Evolutionary conservation across 345 rosid species (phyloP), one percentile per base, ranked within the genome.

Genomic region (Moricandia arvensis): DNA sequence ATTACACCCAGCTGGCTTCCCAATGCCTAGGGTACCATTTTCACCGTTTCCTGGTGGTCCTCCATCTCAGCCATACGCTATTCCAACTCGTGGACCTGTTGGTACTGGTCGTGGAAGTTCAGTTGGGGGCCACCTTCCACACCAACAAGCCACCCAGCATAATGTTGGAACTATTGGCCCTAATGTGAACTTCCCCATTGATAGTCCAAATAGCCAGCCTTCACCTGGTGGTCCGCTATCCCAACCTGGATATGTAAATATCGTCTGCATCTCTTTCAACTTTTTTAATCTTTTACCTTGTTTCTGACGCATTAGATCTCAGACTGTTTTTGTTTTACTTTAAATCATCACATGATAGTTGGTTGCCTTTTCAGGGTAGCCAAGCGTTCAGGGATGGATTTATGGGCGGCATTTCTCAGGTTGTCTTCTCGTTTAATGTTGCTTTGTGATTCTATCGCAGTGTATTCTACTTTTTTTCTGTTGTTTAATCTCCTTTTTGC

Each of bases 391-490:
- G 96, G 73, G 99, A 96, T 86, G 97, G 98, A 71, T 93, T 96
- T 35, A 85, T 91, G 91, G 97, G 93, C 41, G 93, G 96, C 85
- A 89, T 93, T 90, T 88, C 99, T 62, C 99, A 96, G 91, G 99
- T 96, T 84, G 37, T 31, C 15, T 51, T 65, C 41, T 75, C 4
- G 29, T 66, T 34, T 35, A 15, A 55, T 69, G 62, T 63, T 63
- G 35, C 35, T 26, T 59, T 13, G 57, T 47, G 34, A 58, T 24
- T 69, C 4, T 12, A 43, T 21, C 1, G n/a, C 60, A 33, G 3
- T 35, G 24, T 69, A 26, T 16, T 33, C 18, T 59, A 63, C 30
- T 5, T 31, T 55, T 35, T 66, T 6, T 66, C 62, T 4, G 49
- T 73, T 71, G 57, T 63, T 12, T 45, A 59, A 57, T 41, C 27